Evolutionary conservation across 495 filamentous ascomycete species (phyloP).

Genomic region (Penicillium herquei): DNA sequence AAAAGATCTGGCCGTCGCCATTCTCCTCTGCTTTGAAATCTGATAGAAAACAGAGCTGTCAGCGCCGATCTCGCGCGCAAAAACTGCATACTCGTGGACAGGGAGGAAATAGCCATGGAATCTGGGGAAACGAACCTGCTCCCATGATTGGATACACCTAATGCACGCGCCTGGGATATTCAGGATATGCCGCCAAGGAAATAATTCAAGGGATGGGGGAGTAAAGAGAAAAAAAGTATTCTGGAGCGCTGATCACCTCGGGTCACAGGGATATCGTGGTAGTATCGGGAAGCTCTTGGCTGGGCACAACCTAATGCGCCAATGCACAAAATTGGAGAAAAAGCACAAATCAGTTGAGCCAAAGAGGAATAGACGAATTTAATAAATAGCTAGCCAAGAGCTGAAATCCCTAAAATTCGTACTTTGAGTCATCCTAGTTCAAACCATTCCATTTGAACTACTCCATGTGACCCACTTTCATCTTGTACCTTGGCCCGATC

Average conservation of each 20-base stretch:
- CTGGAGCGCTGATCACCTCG: background rate
- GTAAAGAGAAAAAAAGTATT: background rate
- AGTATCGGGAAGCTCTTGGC: background rate
- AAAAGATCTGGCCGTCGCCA: slow-evolving; percentile 26
- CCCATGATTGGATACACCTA: slow-evolving; percentile 17
- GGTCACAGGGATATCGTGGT: background rate
- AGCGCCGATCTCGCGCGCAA: slow-evolving; percentile 5
- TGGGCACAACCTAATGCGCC: too few relatives aligned
- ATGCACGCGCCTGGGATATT: background rate
- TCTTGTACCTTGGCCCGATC: too few relatives aligned
- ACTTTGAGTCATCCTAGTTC: too few relatives aligned
- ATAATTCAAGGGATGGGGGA: background rate
- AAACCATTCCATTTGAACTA: too few relatives aligned
- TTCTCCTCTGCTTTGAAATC: slow-evolving; percentile 27
- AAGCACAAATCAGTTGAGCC: too few relatives aligned
- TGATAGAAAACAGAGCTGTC: slow-evolving; percentile 8
- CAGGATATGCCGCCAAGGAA: background rate
- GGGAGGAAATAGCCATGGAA: background rate
- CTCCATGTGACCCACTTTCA: too few relatives aligned
- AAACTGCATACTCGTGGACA: background rate
- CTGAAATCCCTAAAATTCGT: too few relatives aligned
- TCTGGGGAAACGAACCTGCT: slow-evolving; percentile 10
- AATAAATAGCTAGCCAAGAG: too few relatives aligned
- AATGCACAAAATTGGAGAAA: too few relatives aligned
- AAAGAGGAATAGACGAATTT: too few relatives aligned